phyloP scores from a whole-genome alignment of 2,329 filamentous ascomycete genomes.

The Ciborinia camelliae region DNA sequence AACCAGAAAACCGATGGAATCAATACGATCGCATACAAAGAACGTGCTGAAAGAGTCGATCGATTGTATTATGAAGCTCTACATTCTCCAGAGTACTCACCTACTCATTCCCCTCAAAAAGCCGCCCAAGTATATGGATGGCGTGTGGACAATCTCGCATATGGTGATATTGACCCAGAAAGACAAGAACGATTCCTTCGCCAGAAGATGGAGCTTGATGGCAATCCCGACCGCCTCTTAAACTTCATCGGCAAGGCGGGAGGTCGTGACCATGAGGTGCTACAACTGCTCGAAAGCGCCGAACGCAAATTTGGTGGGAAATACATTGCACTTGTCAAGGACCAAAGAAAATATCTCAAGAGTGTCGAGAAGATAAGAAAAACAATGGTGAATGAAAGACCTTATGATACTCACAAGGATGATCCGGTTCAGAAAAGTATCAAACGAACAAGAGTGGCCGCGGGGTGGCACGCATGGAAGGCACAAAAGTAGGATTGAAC shows the following conservation, averaged over 20 bases:
- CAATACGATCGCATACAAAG: constrained; percentile 12
- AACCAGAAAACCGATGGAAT: constrained; percentile 12
- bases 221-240: background rate
- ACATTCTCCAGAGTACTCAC: constrained; percentile 9
- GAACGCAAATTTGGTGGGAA: constrained; percentile 9
- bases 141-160: constrained; percentile 9
- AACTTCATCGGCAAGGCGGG: constrained; percentile 10
- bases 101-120: background rate
- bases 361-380: background rate
- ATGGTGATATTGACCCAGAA: constrained; percentile 12
- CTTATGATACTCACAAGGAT: background rate
- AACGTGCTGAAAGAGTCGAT: constrained; percentile 11
- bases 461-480: constrained; percentile 13
- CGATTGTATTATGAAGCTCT: constrained; percentile 7
- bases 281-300: constrained; percentile 5
- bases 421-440: background rate
- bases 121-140: constrained; percentile 10
- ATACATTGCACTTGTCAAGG: background rate
- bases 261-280: background rate
- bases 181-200: constrained; percentile 10
- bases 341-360: constrained; percentile 1
- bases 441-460: constrained; percentile 8
- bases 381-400: background rate
- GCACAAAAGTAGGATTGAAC: background rate
- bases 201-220: constrained; percentile 12